These are phyloP conservation scores for Podosphaera xanthii DNA, from an alignment of 2,329 filamentous ascomycete species.

Conservation along the genomic window DNA sequence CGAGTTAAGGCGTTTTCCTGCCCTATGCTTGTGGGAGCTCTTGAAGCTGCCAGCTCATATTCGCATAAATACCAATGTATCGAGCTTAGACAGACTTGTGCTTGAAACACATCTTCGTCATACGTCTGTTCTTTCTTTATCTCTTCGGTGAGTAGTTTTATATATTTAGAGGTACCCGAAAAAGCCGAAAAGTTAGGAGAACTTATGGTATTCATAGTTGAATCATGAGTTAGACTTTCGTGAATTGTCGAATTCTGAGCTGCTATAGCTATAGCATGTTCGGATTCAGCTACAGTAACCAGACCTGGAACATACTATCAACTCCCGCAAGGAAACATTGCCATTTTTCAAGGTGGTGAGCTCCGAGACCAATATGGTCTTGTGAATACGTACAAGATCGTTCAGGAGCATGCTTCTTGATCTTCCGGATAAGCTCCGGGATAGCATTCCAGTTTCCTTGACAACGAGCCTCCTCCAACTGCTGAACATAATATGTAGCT, in stretches of 20 bases:
- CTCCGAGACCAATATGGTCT: neutral
- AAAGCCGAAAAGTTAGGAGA: slow-evolving; percentile 9
- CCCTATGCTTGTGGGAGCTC: slow-evolving; percentile 40
- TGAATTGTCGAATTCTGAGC: slow-evolving; percentile 13
- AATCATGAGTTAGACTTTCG: slow-evolving; percentile 3
- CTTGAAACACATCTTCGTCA: slow-evolving; percentile 47
- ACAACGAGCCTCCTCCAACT: slow-evolving; percentile 70
- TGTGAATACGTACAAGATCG: slow-evolving; percentile 44
- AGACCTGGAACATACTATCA: slow-evolving; percentile 28
- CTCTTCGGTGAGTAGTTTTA: slow-evolving; percentile 24
- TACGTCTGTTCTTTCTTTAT: slow-evolving; percentile 33
- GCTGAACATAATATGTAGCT: slow-evolving; percentile 57
- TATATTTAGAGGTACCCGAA: slow-evolving; percentile 9
- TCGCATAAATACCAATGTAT: slow-evolving; percentile 59
- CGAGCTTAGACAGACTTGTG: slow-evolving; percentile 64
- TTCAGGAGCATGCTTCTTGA: slow-evolving; percentile 78
- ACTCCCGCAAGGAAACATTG: neutral
- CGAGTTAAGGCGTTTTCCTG: slow-evolving; percentile 29
- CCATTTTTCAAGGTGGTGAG: neutral
- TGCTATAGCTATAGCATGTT: slow-evolving; percentile 38
- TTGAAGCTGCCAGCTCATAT: slow-evolving; percentile 34
- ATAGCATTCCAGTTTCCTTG: slow-evolving; percentile 71
- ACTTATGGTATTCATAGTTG: slow-evolving; percentile 6
- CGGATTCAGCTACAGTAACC: slow-evolving; percentile 44
- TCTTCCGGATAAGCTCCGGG: slow-evolving; percentile 74